Base-by-base conservation (phyloP, 331 rosid species). In the Malus hybrid region DNA sequence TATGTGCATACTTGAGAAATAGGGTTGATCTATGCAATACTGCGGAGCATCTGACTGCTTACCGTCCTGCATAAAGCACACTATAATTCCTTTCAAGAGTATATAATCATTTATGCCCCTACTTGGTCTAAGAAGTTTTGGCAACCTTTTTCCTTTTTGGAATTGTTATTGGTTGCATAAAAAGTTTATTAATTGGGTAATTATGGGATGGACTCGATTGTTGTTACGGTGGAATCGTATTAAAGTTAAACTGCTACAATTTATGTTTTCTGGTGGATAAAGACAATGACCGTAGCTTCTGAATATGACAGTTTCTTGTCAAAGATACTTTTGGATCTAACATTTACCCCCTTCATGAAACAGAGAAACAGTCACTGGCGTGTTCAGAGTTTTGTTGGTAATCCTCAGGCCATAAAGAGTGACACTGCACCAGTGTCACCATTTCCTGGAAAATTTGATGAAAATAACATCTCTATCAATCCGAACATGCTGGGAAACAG, bases 331-430 rank as follows among this genome's bases (percentile, higher is more conserved):
- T 39, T 39, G 46, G 46, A 39, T 39, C 46, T 39, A 39, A 61
- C 1, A 33, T 44, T 28, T 28, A 10, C 46, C 22, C 32, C 52
- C 68, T 80, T 48, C 63, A n/a, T 81, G 66, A 64, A 78, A 75
- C 96, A 95, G 99, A 90, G 99, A 82, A 95, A 92, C 56, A 95
- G 96, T 79, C 97, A 95, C 81, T 95, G 99, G 99, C 98, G 93
- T 39, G 93, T 88, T 73, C 99, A 85, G 83, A 86, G 79, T 87
- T 88, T 88, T 48, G 87, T 75, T 44, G 91, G 96, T 75, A 88
- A 90, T 77, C 91, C 93, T 69, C 84, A 89, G 67, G 68, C 80
- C 60, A 57, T 80, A 66, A 93, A 85, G 75, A 91, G 88, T 68
- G 97, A 91, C 69, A 77, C 88, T 50, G 91, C 89, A 75, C 79